Evolutionary conservation across 345 rosid species (phyloP), one percentile per base, ranked within the genome.

Genomic region (Pelargonium nanum): DNA sequence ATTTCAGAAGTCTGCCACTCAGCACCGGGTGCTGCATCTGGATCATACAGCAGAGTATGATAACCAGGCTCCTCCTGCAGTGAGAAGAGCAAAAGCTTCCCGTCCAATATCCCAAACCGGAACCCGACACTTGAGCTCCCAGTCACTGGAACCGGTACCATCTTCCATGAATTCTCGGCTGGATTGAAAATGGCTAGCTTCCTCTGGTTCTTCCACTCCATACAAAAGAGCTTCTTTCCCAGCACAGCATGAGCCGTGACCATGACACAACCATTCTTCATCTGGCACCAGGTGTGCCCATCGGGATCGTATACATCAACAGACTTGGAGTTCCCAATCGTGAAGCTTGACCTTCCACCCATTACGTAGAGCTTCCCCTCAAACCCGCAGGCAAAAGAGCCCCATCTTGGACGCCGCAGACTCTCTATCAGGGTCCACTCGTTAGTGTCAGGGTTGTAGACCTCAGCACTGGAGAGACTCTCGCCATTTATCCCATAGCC

Each of bases 341-440:
- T 85, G 80, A 87, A 93, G 79, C 81, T 86, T 1, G 99, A 93
- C 71, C 97, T 86, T 60, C 99, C 99, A 44, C 99, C 97, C 83
- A 89, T 83, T 32, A 93, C 82, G 15, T 89, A 89, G 26, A 89
- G 88, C 72, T 85, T 89, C 51, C 95, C 94, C 4, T 81, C 81
- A 48, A 89, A 80, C 40, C 88, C 62, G 17, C 83, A 85, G 10
- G 90, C 99, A 20, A 93, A 89, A 57, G 92, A 84, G 1, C 92
- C 96, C 88, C 88, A 83, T 53, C 99, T 76, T 0, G 97, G 95
- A 56, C 94, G 76, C 66, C 96, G 85, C 1, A 89, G 81, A 68
- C 82, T 73, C 75, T 93, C 89, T 55, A 89, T 76, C 62, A 65
- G 60, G 26, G 70, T 74, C 99, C 99, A 93, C 22, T 61, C 61